A percentile compares a stretch with the other conserved stretches of the same genome.
Evolutionary conservation across 179 eudicot species (phyloP).

Genomic region (Vitellaria paradoxa): DNA sequence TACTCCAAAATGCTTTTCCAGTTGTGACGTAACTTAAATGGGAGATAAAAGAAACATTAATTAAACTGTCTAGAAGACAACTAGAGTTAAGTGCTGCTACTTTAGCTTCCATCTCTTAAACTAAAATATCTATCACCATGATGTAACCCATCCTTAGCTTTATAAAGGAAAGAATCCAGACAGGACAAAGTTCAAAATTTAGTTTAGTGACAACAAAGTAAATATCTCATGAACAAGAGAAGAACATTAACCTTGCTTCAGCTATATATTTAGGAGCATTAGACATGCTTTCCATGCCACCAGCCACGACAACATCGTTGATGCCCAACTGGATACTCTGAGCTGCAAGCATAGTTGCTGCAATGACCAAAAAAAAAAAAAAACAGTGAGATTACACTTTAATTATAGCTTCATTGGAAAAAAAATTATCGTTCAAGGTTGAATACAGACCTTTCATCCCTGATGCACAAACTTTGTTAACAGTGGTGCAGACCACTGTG

Average conservation of each 20-base stretch:
- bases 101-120: not conserved
- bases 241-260: conserved; percentile 60
- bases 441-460: conserved; percentile 87
- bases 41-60: not conserved
- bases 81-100: not conserved
- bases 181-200: not conserved
- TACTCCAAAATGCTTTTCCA: not conserved
- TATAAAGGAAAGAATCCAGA: not conserved
- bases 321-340: conserved; percentile 88
- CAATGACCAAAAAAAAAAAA: conserved; percentile 31
- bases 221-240: not conserved
- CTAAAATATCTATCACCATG: not conserved
- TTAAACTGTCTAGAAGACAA: not conserved
- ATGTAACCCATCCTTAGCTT: not conserved
- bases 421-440: not conserved
- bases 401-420: not conserved
- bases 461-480: conserved; percentile 97
- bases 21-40: not conserved
- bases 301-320: conserved; percentile 87
- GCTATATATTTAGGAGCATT: conserved; percentile 85
- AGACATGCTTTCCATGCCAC: conserved; percentile 99
- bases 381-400: not conserved
- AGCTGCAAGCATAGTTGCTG: conserved; percentile 96
- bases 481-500: conserved; percentile 80
- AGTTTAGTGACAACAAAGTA: not conserved